phyloP scores from a whole-genome alignment of 2,329 filamentous ascomycete species.

The Botrytis byssoidea region DNA sequence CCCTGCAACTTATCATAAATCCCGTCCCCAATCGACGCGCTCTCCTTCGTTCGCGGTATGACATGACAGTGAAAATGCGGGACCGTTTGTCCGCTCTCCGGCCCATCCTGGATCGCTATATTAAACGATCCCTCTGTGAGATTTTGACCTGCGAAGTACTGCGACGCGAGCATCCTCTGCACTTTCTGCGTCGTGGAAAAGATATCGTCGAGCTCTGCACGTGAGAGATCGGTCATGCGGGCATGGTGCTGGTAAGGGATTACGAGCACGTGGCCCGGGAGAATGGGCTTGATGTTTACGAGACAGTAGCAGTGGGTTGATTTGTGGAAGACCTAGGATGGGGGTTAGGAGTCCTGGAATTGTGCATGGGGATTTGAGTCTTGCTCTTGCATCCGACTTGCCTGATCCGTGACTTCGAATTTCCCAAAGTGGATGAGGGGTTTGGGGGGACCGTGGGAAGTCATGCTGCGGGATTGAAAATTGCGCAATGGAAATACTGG shows the following conservation, averaged over 20 bases:
- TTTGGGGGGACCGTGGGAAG: slow-evolving; percentile 25
- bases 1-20: slow-evolving; percentile 82
- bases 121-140: slow-evolving; percentile 74
- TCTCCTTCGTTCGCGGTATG: slow-evolving; percentile 66
- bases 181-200: slow-evolving; percentile 84
- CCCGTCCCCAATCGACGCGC: slow-evolving; percentile 59
- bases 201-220: slow-evolving; percentile 60
- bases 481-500: neutral
- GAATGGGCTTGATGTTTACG: slow-evolving; percentile 91
- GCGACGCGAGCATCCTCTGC: slow-evolving; percentile 67
- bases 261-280: slow-evolving; percentile 90
- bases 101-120: slow-evolving; percentile 91
- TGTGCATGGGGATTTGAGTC: neutral
- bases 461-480: slow-evolving; percentile 6
- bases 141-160: slow-evolving; percentile 58
- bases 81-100: slow-evolving; percentile 88
- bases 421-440: slow-evolving; percentile 66
- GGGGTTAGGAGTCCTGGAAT: neutral
- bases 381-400: slow-evolving; percentile 38
- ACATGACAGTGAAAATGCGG: slow-evolving; percentile 91
- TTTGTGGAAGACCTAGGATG: slow-evolving; percentile 74
- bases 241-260: slow-evolving; percentile 69
- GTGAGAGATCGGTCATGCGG: slow-evolving; percentile 52
- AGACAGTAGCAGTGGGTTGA: slow-evolving; percentile 80
- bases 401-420: slow-evolving; percentile 74